Base-by-base conservation (phyloP, 768 basidiomycete genomes). In the Agrocybe chaxingu region DNA sequence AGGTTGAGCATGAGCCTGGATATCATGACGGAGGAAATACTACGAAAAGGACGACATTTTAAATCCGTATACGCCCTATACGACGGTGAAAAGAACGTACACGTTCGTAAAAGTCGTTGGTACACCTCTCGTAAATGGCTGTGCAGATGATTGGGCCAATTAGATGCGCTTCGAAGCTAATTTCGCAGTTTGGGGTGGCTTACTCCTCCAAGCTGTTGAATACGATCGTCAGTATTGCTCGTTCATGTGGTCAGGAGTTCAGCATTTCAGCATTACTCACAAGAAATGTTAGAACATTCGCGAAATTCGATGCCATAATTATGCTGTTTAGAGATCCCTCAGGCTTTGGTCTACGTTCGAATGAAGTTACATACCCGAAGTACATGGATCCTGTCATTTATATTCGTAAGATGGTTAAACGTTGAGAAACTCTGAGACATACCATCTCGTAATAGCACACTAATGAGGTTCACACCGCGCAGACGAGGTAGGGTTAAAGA, bases 1-100 rank as follows among this genome's bases (percentile, higher is more conserved):
- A 76, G 54, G 55, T 74, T 75, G 38, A 76, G 62, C 66, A 71
- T 70, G 11, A 74, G 59, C 7, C 72, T 64, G 3, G 74, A 67
- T 12, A 72, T 69, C 65, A 73, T 63, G 36, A 70, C 55, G 0
- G 70, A 69, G 5, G 74, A 70, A 9, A 69, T 62, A 13, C 71
- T 72, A 37, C 10, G 34, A 12, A 31, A 19, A 18, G 33, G 4
- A 3, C 18, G 29, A 24, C 36, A 16, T 19, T 34, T 31, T 24
- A 48, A 49, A 13, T 18, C 18, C 41, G 41, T 29, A 45, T 30
- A 18, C n/a, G 32, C 9, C 41, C 30, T 24, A 31, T 7, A 42
- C 8, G 37, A 36, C n/a, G 11, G 38, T 3, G 41, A 16, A 8
- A 4, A 13, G 42, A 11, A 60, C 68, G 42, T 47, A 72, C 71